Conservation (phyloP, 805 yeast genomes). For the Nakazawaea molendinolei region DNA sequence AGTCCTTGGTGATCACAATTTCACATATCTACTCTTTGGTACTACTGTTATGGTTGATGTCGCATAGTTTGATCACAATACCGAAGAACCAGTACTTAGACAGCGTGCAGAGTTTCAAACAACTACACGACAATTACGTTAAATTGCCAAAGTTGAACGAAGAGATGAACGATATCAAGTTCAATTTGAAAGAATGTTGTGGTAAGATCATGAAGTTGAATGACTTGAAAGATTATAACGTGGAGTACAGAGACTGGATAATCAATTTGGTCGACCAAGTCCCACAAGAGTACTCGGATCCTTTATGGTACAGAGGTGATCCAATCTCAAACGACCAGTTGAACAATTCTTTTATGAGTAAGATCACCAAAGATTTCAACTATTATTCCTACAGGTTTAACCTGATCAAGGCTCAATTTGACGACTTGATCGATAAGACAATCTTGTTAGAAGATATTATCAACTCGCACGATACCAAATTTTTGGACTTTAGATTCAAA, state of each 20-base stretch:
- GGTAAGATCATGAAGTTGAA: slow-evolving; percentile 49
- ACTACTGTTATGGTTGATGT: slow-evolving; percentile 76
- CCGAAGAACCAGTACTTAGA: slow-evolving; percentile 38
- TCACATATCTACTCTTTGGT: slow-evolving; percentile 73
- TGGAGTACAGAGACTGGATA: slow-evolving; percentile 60
- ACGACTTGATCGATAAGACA: slow-evolving; percentile 39
- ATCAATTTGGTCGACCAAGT: slow-evolving; percentile 41
- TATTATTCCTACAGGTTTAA: slow-evolving; percentile 42
- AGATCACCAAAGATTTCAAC: slow-evolving; percentile 45
- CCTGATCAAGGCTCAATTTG: slow-evolving; percentile 54
- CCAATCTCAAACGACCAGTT: slow-evolving; percentile 24
- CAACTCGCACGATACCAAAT: slow-evolving; percentile 30
- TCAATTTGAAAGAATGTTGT: slow-evolving; percentile 56
- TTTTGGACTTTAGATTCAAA: slow-evolving; percentile 24
- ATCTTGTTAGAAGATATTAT: slow-evolving; percentile 51
- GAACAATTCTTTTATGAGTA: slow-evolving; percentile 38
- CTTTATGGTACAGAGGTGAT: slow-evolving; percentile 21
- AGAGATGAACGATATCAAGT: slow-evolving; percentile 53
- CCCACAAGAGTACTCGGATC: slow-evolving; percentile 32
- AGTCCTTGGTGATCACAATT: slow-evolving; percentile 63
- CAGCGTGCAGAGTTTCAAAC: slow-evolving; percentile 3
- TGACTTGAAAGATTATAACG: slow-evolving; percentile 37
- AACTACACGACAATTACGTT: slow-evolving; percentile 28
- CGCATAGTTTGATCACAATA: slow-evolving; percentile 67
- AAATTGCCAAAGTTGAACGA: slow-evolving; percentile 56